Evolutionary conservation across 2,329 filamentous ascomycete genomes (phyloP).

Genomic region (Colletotrichum camelliae): DNA sequence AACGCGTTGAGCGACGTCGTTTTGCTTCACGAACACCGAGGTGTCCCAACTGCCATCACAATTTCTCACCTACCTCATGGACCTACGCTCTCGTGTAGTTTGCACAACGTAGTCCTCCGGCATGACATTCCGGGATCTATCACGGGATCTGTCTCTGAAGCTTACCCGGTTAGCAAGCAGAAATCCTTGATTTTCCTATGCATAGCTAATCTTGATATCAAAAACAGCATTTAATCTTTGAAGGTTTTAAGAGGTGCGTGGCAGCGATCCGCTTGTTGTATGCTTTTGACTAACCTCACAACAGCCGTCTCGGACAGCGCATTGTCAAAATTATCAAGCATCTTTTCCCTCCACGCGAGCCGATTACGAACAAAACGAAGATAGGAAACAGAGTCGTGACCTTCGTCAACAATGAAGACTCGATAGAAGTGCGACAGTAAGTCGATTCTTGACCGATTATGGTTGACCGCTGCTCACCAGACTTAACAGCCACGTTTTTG

Average conservation of each 20-base stretch:
- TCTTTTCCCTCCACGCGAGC: constrained; percentile 88
- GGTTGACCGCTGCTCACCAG: not conserved
- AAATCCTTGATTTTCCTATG: too few relatives aligned
- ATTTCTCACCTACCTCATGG: constrained; percentile 89
- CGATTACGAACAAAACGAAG: constrained; percentile 72
- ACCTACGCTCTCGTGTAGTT: constrained; percentile 81
- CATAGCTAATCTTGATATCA: too few relatives aligned
- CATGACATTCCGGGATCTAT: constrained; percentile 91
- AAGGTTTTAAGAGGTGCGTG: constrained; percentile 70
- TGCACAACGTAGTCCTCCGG: constrained; percentile 89
- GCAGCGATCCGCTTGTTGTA: not conserved
- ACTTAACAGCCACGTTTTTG: constrained; percentile 70
- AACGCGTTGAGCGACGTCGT: constrained; percentile 85
- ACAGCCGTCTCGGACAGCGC: constrained; percentile 77
- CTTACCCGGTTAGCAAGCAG: constrained; percentile 64
- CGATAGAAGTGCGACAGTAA: constrained; percentile 79
- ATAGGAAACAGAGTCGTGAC: constrained; percentile 89
- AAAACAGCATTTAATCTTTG: constrained; percentile 80
- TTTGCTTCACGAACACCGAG: constrained; percentile 89
- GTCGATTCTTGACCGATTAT: not conserved
- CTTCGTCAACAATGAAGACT: constrained; percentile 72
- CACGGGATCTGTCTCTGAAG: constrained; percentile 87
- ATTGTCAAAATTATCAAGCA: constrained; percentile 93
- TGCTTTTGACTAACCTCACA: not conserved
- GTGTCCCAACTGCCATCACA: constrained; percentile 88